Evolutionary conservation across 2,329 filamentous ascomycete genomes (phyloP).

Genomic region (Fusarium albosuccineum): DNA sequence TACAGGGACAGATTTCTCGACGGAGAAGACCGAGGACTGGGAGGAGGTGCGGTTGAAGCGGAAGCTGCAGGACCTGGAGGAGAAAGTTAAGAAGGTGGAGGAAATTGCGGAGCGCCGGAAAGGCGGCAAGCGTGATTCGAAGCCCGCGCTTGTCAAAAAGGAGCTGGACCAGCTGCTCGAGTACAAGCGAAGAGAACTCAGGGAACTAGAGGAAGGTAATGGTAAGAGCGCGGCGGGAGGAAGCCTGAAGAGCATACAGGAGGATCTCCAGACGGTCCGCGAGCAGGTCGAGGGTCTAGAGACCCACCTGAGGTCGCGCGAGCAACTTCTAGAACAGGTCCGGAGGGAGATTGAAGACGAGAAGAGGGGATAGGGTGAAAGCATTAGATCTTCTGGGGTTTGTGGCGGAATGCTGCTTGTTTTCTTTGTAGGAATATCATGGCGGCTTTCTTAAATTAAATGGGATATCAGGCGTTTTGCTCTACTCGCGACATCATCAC

Average conservation of each 20-base stretch:
- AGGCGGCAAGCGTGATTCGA: conserved; percentile 77
- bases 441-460: conserved; percentile 43
- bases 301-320: conserved; percentile 80
- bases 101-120: conserved; percentile 74
- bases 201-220: conserved; percentile 79
- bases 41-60: conserved; percentile 96
- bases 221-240: conserved; percentile 77
- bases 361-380: conserved; percentile 69
- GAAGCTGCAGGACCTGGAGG: conserved; percentile 88
- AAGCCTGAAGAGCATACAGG: conserved; percentile 80
- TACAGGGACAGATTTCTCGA: conserved; percentile 89
- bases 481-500: conserved; percentile 19
- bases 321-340: conserved; percentile 81
- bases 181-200: conserved; percentile 87
- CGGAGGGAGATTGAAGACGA: conserved; percentile 88
- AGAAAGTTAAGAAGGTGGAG: conserved; percentile 87
- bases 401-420: conserved; percentile 29
- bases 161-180: conserved; percentile 95
- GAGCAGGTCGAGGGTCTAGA: conserved; percentile 96
- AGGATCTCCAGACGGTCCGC: conserved; percentile 89
- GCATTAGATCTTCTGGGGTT: conserved; percentile 19
- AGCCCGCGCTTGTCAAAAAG: conserved; percentile 91
- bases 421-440: conserved; percentile 46
- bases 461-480: conserved; percentile 41
- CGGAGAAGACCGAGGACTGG: conserved; percentile 92